Conservation (phyloP, 1,284 basidiomycete species). For the Tilletia setariae region DNA sequence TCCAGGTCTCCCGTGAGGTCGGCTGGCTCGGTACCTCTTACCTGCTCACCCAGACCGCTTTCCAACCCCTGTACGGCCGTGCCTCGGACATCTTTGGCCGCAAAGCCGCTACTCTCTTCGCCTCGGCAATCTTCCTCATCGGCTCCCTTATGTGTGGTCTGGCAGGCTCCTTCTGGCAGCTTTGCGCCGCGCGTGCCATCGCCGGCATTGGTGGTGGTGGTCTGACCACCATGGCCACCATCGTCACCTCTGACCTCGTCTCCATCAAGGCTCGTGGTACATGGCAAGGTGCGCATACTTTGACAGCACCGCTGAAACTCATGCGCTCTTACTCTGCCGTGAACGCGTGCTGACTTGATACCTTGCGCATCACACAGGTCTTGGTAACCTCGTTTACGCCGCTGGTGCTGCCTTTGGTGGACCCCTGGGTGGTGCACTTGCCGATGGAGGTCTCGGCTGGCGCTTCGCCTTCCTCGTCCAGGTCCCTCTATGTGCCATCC, state of each 20-base stretch:
- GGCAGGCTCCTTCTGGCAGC: constrained; percentile 46
- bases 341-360: constrained; percentile 16
- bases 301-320: constrained; percentile 24
- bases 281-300: constrained; percentile 46
- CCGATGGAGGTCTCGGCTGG: constrained; percentile 46
- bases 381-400: constrained; percentile 53
- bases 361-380: constrained; percentile 18
- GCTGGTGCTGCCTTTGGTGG: constrained; percentile 54
- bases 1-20: constrained; percentile 47
- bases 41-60: constrained; percentile 51
- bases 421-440: constrained; percentile 44
- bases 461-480: constrained; percentile 52
- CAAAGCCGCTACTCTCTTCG: constrained; percentile 50
- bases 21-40: constrained; percentile 52
- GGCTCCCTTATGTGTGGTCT: constrained; percentile 51
- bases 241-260: constrained; percentile 57
- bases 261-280: constrained; percentile 56
- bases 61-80: constrained; percentile 52
- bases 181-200: constrained; percentile 54
- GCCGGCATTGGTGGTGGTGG: constrained; percentile 58
- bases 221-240: constrained; percentile 56
- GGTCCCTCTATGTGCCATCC: constrained; percentile 54
- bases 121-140: constrained; percentile 45
- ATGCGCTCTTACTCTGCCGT: constrained; percentile 25
- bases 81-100: constrained; percentile 52